These are phyloP conservation scores for Apiotrichum sp. DNA, from an alignment of 1,284 basidiomycete species.

Conservation along the genomic window DNA sequence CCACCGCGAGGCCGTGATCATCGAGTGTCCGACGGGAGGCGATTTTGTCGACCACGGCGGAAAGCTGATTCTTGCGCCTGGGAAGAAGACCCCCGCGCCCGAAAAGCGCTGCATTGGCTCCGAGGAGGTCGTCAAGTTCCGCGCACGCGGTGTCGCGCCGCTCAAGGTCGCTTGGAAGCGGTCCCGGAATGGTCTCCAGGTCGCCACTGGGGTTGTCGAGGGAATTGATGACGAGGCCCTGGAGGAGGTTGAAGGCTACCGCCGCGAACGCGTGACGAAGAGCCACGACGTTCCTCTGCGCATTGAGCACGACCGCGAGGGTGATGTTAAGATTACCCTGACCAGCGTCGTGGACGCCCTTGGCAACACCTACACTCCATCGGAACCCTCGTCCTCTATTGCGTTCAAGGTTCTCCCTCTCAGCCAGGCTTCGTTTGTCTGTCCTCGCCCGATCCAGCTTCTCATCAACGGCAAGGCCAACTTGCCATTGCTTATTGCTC, in stretches of 20 bases:
- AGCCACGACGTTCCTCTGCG: conserved; percentile 37
- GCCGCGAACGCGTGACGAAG: conserved; percentile 30
- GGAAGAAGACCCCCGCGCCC: conserved; percentile 37
- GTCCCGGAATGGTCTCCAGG: conserved; percentile 50
- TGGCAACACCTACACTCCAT: conserved; percentile 48
- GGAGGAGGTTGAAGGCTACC: conserved; percentile 21
- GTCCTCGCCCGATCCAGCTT: conserved; percentile 65
- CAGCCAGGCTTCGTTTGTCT: conserved; percentile 66
- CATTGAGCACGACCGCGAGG: conserved; percentile 33
- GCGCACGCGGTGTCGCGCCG: conserved; percentile 70
- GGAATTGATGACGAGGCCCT: conserved; percentile 63
- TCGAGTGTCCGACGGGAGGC: conserved; percentile 68
- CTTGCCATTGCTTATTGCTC: conserved; percentile 25
- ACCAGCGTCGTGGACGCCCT: conserved; percentile 47
- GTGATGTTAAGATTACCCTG: conserved; percentile 47
- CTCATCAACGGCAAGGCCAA: conserved; percentile 51
- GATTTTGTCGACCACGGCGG: conserved; percentile 27
- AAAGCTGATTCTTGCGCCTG: conserved; percentile 19
- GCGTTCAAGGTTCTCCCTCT: conserved; percentile 69
- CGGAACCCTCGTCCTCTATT: conserved; percentile 46
- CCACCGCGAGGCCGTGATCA: conserved; percentile 64
- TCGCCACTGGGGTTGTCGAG: conserved; percentile 63
- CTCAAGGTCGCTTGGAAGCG: conserved; percentile 69
- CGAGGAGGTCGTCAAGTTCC: conserved; percentile 59
- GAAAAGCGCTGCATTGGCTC: conserved; percentile 64